A percentile compares a stretch with the other conserved stretches of the same genome.
phyloP scores from a whole-genome alignment of 2,329 filamentous ascomycete genomes.

The Chaetomiaceae sp. region DNA sequence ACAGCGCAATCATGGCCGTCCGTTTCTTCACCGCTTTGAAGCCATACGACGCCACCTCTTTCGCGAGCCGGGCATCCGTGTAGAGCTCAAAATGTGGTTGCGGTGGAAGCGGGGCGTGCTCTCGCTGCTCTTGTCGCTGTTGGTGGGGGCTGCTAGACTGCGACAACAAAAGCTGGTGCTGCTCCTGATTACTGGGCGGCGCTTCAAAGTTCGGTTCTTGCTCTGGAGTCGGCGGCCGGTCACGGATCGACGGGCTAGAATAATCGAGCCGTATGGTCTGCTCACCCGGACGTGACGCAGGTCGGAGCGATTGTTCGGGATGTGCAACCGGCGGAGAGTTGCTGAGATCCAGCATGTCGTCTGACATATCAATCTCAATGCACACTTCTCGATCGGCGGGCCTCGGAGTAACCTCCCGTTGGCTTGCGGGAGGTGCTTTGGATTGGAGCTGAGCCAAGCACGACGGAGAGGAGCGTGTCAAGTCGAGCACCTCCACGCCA shows the following conservation, averaged over 20 bases:
- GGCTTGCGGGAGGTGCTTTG: not conserved
- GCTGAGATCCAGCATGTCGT: not conserved
- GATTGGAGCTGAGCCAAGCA: slow-evolving; percentile 18
- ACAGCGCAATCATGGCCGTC: slow-evolving; percentile 62
- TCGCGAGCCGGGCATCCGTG: slow-evolving; percentile 58
- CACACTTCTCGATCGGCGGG: not conserved
- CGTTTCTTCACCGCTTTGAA: slow-evolving; percentile 69
- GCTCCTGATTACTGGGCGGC: slow-evolving; percentile 33
- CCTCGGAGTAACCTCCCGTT: too few relatives aligned
- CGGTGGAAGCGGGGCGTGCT: too few relatives aligned
- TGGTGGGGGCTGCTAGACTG: slow-evolving; percentile 17
- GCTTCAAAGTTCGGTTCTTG: slow-evolving; percentile 18
- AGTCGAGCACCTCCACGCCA: slow-evolving; percentile 57
- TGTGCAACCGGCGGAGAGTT: not conserved
- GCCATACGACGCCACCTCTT: slow-evolving; percentile 58
- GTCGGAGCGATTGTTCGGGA: too few relatives aligned
- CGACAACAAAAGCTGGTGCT: slow-evolving; percentile 26
- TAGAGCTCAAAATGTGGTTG: slow-evolving; percentile 57
- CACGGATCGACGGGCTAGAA: too few relatives aligned
- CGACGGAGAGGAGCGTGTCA: slow-evolving; percentile 42
- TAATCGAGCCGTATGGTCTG: not conserved
- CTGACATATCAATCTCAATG: slow-evolving; percentile 19
- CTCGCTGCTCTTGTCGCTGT: not conserved
- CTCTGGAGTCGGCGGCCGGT: not conserved
- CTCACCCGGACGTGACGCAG: not conserved